Conservation (phyloP, 2,329 filamentous ascomycete genomes). For the Hymenoscyphus scutula region DNA sequence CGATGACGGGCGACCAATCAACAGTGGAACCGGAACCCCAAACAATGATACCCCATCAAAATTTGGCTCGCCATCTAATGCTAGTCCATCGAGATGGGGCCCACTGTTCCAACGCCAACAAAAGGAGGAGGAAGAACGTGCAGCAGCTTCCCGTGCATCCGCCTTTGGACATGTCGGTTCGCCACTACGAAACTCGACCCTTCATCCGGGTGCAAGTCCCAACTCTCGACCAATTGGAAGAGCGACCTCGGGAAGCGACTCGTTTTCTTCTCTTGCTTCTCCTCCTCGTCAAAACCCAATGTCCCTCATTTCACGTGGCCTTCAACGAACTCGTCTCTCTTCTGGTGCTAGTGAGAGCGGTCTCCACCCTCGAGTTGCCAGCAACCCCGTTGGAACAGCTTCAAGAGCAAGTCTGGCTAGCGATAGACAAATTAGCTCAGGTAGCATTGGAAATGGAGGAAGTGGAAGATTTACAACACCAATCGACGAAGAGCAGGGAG, state of each 20-base stretch:
- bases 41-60: constrained; percentile 49
- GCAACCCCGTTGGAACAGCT: constrained; percentile 40
- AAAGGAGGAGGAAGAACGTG: constrained; percentile 47
- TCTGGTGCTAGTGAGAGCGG: constrained; percentile 45
- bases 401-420: constrained; percentile 41
- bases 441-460: constrained; percentile 44
- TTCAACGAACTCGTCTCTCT: constrained; percentile 56
- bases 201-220: constrained; percentile 51
- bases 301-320: constrained; percentile 59
- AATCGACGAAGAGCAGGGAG: constrained; percentile 63
- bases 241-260: constrained; percentile 31
- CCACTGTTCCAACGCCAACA: constrained; percentile 56
- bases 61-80: constrained; percentile 58
- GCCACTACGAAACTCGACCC: constrained; percentile 60
- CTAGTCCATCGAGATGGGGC: constrained; percentile 61
- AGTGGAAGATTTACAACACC: constrained; percentile 61
- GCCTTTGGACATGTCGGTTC: constrained; percentile 66
- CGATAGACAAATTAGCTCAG: constrained; percentile 59
- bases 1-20: constrained; percentile 44
- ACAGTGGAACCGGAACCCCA: constrained; percentile 42
- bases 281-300: constrained; percentile 44
- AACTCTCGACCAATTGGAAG: constrained; percentile 43
- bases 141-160: constrained; percentile 45
- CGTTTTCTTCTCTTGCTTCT: constrained; percentile 35
- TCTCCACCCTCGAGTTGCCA: constrained; percentile 49